Conservation (phyloP, 148 eudicot species). For the Chenopodium formosanum region DNA sequence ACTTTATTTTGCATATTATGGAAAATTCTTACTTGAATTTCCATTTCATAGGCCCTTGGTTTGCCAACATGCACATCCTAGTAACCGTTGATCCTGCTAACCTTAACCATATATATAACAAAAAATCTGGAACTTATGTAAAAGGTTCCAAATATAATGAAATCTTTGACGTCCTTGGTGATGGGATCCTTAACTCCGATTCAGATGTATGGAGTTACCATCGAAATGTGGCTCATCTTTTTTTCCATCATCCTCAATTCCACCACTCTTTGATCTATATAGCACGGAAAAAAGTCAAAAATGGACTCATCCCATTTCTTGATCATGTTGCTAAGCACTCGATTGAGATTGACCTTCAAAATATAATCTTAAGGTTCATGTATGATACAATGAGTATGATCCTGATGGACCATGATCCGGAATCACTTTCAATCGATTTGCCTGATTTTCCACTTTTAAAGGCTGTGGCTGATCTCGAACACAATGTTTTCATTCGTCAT, state of each 20-base stretch:
- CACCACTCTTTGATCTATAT: conserved; percentile 19
- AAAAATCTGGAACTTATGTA: conserved; percentile 40
- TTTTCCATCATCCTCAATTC: conserved; percentile 31
- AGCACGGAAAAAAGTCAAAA: conserved; percentile 24
- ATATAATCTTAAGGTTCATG: conserved; percentile 42
- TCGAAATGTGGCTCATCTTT: conserved; percentile 26
- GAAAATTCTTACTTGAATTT: conserved; percentile 24
- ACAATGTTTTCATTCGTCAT: conserved; percentile 37
- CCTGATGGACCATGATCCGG: conserved; percentile 44
- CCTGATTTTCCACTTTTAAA: conserved; percentile 32
- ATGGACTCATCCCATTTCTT: conserved; percentile 37
- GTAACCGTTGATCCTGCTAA: conserved; percentile 40
- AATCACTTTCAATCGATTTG: conserved; percentile 29
- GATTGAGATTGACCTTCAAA: conserved; percentile 48
- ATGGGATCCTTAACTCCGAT: conserved; percentile 54
- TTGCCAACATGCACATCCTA: conserved; percentile 41
- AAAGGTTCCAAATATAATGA: conserved; percentile 43
- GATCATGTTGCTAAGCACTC: conserved; percentile 21
- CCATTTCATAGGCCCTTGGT: conserved; percentile 49
- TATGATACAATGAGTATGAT: conserved; percentile 43
- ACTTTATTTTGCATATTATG: not conserved
- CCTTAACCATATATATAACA: conserved; percentile 45
- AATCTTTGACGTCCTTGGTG: conserved; percentile 48
- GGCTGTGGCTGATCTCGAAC: conserved; percentile 54
- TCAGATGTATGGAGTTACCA: conserved; percentile 32